These are phyloP conservation scores for Aphanomyces cochlioides DNA, from an alignment of 352 stramenopile species.

Conservation along the genomic window DNA sequence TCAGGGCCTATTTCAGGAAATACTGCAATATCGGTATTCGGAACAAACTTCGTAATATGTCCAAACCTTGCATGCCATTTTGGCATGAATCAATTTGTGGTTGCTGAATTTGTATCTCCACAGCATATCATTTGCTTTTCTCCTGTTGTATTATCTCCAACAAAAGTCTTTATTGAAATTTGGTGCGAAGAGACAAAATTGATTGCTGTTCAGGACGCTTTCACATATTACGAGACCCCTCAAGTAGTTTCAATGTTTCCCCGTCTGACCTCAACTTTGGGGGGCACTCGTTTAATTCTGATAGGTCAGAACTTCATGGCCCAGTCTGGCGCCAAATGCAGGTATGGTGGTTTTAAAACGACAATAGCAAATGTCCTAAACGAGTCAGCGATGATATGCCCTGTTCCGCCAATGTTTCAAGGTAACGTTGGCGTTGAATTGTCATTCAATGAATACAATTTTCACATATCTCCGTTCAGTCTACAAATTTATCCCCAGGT, in stretches of 20 bases:
- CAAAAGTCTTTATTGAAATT: constrained; percentile 34
- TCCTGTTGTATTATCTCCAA: constrained; percentile 28
- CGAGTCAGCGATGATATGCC: neutral
- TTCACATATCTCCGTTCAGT: constrained; percentile 29
- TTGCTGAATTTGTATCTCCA: constrained; percentile 14
- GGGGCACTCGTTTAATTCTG: neutral
- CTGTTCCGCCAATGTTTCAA: neutral
- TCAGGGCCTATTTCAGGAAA: constrained; percentile 38
- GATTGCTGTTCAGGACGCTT: constrained; percentile 3
- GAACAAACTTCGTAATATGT: constrained; percentile 31
- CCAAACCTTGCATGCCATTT: constrained; percentile 37
- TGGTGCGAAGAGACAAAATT: constrained; percentile 36
- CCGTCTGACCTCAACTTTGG: neutral
- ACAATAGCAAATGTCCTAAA: constrained; percentile 1
- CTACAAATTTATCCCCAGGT: constrained; percentile 36
- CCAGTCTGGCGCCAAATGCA: neutral
- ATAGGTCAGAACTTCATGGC: neutral
- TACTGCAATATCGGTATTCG: constrained; percentile 36
- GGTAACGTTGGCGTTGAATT: constrained; percentile 8
- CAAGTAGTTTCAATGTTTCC: neutral
- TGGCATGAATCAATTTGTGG: constrained; percentile 25
- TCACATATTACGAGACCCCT: neutral
- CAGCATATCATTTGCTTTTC: constrained; percentile 34
- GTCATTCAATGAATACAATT: constrained; percentile 35
- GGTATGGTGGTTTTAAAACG: neutral